Percentiles rank a stretch among this genome's conserved stretches.
Conservation (phyloP, 805 yeast species). For the Brettanomyces sp. region DNA sequence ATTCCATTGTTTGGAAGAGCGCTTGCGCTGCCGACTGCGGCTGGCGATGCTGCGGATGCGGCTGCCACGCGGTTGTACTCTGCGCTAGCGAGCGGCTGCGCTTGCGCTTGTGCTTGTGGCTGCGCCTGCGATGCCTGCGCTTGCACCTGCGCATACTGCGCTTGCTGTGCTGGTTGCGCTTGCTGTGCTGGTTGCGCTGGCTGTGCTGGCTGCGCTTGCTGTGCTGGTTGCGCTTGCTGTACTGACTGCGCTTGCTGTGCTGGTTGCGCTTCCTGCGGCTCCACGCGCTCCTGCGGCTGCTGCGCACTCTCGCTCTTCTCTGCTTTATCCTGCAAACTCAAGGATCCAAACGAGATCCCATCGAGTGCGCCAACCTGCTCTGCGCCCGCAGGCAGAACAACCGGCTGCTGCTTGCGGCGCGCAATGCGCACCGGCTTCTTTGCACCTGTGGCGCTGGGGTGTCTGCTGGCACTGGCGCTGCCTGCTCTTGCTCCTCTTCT, state of each 20-base stretch:
- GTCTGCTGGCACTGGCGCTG: background rate
- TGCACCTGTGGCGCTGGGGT: background rate
- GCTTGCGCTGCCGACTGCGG: constrained; percentile 11
- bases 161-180: too few relatives aligned
- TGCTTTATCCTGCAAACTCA: constrained; percentile 35
- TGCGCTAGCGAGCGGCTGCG: constrained; percentile 10
- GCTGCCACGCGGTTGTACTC: background rate
- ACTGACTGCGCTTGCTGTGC: too few relatives aligned
- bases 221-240: too few relatives aligned
- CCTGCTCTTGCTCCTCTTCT: constrained; percentile 2
- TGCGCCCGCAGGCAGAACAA: constrained; percentile 40
- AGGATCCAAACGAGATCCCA: constrained; percentile 48
- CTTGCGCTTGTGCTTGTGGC: constrained; percentile 9
- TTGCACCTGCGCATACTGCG: too few relatives aligned
- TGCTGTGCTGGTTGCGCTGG: too few relatives aligned
- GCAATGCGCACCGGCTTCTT: constrained; percentile 5
- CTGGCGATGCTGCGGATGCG: constrained; percentile 7
- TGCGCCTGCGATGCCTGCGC: constrained; percentile 7
- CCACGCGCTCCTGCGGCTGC: constrained; percentile 7
- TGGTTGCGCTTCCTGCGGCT: background rate
- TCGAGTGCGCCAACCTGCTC: constrained; percentile 34
- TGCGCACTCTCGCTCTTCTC: constrained; percentile 10
- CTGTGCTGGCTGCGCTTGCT: too few relatives aligned
- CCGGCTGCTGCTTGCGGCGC: constrained; percentile 17
- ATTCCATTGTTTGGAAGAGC: constrained; percentile 10